Base-by-base conservation (phyloP, 2,329 filamentous ascomycete genomes). In the Penicillium sp. region DNA sequence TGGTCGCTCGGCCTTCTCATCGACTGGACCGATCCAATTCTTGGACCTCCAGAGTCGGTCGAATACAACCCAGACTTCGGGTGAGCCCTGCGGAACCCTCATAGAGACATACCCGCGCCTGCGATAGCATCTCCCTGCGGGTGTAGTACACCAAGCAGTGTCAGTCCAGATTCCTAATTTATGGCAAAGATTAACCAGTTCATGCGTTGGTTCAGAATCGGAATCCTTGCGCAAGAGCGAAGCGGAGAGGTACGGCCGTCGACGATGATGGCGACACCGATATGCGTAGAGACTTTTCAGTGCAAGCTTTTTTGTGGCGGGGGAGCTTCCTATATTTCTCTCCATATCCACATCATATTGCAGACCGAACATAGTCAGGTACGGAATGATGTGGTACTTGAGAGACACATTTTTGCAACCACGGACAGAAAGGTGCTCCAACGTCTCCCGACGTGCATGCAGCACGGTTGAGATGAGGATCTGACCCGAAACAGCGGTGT, bases 381-480 rank as follows among this genome's bases (percentile, higher is more conserved):
- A 82, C 2, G 81, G 81, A 46, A 82, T 78, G 52, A 83, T 79
- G 60, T 83, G 80, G 61, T 83, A 83, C 61, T 83, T 83, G 56
- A 83, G 75, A 10, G 80, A 82, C 32, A 83, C 81, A 62, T 83
- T 82, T 66, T 83, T 82, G 71, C 81, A 83, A 18, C 81, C 81
- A 20, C 81, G 77, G 42, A 83, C 79, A 1, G 80, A 82, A 39
- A 83, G 71, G 59, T 83, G 80, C 60, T 79, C 74, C 40, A 83
- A 68, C 0, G 78, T 81, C 47, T 76, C 73, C 48, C 77, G 74
- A 27, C 79, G 75, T 35, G 77, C 72, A 53, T 78, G 73, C 44
- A 83, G 68, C 15, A 83, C 78, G 18, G 73, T 78, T 32, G 74
- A 75, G 7, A 78, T 77, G 41, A 83, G 71, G 37, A 78, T 79